Conservation (phyloP, 495 filamentous ascomycete genomes). For the Arthonia radiata region DNA sequence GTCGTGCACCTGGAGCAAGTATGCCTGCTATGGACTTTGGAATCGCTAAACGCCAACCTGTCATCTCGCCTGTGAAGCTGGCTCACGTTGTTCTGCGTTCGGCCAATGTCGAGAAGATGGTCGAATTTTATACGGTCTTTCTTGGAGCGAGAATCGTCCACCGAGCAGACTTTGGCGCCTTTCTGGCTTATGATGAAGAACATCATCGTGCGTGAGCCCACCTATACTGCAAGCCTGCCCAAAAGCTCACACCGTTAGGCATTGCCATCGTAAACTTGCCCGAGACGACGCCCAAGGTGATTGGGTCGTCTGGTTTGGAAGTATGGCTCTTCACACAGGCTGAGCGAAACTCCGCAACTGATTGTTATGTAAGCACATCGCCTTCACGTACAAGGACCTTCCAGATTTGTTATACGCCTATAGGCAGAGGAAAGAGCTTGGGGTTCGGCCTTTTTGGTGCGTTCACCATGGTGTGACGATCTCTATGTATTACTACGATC, state of each 20-base stretch:
- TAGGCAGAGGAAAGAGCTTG: constrained; percentile 10
- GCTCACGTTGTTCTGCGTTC: constrained; percentile 11
- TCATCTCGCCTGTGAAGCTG: constrained; percentile 2
- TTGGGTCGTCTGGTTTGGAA: constrained; percentile 12
- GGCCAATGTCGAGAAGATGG: constrained; percentile 7
- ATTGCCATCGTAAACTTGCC: constrained; percentile 15
- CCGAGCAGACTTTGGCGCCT: constrained; percentile 8
- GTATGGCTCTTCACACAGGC: no score
- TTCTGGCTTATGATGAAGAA: constrained; percentile 21
- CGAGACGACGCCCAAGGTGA: constrained; percentile 5
- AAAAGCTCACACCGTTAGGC: no score
- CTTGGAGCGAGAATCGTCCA: constrained; percentile 9
- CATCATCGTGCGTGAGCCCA: no score
- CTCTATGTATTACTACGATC: constrained; percentile 21
- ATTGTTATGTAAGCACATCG: no score
- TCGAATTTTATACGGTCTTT: constrained; percentile 15
- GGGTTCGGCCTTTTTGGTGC: constrained; percentile 17
- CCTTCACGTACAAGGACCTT: constrained; percentile 15
- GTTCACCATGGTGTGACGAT: constrained; percentile 21
- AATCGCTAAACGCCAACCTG: constrained; percentile 7
- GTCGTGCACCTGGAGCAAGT: no score
- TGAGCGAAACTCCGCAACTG: no score
- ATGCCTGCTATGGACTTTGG: no score
- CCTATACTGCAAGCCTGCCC: no score
- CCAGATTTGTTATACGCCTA: constrained; percentile 7